phyloP scores from a whole-genome alignment of 257 asterid species.

The Lavandula angustifolia region DNA sequence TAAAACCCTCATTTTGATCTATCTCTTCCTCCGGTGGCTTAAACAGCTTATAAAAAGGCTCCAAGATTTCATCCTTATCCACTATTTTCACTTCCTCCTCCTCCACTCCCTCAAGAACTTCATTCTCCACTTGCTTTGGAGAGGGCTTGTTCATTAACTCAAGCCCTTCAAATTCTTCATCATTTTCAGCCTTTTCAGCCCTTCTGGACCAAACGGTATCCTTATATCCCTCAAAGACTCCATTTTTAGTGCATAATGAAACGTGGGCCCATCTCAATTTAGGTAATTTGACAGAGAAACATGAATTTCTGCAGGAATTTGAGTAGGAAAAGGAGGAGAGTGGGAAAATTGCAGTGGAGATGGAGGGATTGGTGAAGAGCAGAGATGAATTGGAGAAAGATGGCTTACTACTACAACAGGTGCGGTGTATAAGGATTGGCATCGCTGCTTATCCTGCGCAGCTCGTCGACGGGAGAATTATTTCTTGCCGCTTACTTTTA shows the following conservation, averaged over 20 bases:
- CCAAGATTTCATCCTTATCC: slow-evolving; percentile 65
- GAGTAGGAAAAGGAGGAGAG: slow-evolving; percentile 24
- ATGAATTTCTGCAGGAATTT: slow-evolving; percentile 34
- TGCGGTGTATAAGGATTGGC: slow-evolving; percentile 48
- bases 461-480: slow-evolving; percentile 28
- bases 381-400: slow-evolving; percentile 38
- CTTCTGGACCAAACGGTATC: slow-evolving; percentile 40
- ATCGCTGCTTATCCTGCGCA: slow-evolving; percentile 53
- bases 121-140: slow-evolving; percentile 45
- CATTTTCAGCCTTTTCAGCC: slow-evolving; percentile 44
- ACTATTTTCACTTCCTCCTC: slow-evolving; percentile 36
- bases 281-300: slow-evolving; percentile 34
- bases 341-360: slow-evolving; percentile 28
- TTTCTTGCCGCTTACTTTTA: slow-evolving; percentile 30
- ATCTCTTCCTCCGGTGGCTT: slow-evolving; percentile 51
- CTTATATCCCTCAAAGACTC: slow-evolving; percentile 47
- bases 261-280: slow-evolving; percentile 43
- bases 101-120: slow-evolving; percentile 40
- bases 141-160: slow-evolving; percentile 76
- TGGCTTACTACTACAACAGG: slow-evolving; percentile 33
- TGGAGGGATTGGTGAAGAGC: slow-evolving; percentile 30
- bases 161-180: slow-evolving; percentile 62
- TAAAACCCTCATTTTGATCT: slow-evolving; percentile 26
- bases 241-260: slow-evolving; percentile 60
- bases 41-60: slow-evolving; percentile 73